phyloP scores from a whole-genome alignment of 2,329 filamentous ascomycete species.

The Curvularia eragrostidis region DNA sequence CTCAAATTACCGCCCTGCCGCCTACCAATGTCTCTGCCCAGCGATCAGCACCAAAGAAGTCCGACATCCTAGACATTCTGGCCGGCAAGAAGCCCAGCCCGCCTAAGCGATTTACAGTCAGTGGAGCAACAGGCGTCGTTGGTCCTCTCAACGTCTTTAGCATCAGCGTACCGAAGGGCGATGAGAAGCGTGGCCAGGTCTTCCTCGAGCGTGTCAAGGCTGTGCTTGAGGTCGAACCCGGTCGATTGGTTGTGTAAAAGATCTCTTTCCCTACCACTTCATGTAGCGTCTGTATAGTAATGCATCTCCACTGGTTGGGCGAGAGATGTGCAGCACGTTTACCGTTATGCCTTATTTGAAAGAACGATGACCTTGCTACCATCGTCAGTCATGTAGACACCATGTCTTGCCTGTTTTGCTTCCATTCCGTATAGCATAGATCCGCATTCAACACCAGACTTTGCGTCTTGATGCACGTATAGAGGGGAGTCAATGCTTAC shows the following conservation, averaged over 20 bases:
- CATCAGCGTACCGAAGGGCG: constrained; percentile 76
- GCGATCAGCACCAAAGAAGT: constrained; percentile 55
- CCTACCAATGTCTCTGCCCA: constrained; percentile 38
- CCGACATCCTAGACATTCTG: constrained; percentile 86
- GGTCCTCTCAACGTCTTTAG: constrained; percentile 78
- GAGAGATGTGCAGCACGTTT: background rate
- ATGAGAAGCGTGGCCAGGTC: constrained; percentile 79
- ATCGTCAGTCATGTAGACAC: background rate
- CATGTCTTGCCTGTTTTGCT: background rate
- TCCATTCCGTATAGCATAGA: background rate
- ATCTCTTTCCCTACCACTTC: background rate
- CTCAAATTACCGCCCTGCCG: constrained; percentile 67
- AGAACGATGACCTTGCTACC: background rate
- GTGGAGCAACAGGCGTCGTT: constrained; percentile 38
- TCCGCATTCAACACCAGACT: background rate
- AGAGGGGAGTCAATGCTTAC: background rate
- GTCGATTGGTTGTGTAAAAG: constrained; percentile 47
- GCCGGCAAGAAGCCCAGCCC: constrained; percentile 36
- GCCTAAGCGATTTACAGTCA: constrained; percentile 33
- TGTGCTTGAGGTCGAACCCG: constrained; percentile 63
- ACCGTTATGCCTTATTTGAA: background rate
- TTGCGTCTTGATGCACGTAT: background rate
- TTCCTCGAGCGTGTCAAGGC: constrained; percentile 89
- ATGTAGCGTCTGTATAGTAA: constrained; percentile 38
- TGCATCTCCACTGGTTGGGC: constrained; percentile 21